Evolutionary conservation across 768 basidiomycete species (phyloP).

Genomic region (Roridomyces roridus): DNA sequence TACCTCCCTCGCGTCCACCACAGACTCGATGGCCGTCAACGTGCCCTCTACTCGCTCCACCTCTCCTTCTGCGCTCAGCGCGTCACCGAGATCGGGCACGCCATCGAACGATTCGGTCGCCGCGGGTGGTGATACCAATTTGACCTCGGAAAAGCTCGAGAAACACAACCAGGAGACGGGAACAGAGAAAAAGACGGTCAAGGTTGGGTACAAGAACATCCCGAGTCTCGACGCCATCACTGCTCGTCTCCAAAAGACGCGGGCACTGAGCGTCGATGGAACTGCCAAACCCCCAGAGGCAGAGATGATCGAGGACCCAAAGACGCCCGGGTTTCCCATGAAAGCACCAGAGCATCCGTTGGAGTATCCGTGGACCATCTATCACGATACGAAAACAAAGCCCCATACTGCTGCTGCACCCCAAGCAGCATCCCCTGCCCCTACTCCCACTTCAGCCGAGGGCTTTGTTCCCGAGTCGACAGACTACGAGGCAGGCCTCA

Average conservation of each 20-base stretch:
- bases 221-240: conserved; percentile 88
- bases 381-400: conserved; percentile 86
- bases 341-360: conserved; percentile 85
- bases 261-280: conserved; percentile 68
- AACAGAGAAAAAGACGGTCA: conserved; percentile 38
- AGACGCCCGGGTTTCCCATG: conserved; percentile 75
- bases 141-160: conserved; percentile 72
- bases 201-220: conserved; percentile 87
- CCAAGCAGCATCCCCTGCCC: conserved; percentile 26
- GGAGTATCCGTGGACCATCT: conserved; percentile 88
- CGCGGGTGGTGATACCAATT: conserved; percentile 51
- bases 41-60: conserved; percentile 68
- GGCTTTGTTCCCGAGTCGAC: conserved; percentile 58
- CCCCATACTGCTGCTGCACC: conserved; percentile 28
- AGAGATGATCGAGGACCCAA: conserved; percentile 82
- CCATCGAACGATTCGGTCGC: conserved; percentile 32
- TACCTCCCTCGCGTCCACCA: conserved; percentile 57
- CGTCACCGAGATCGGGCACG: conserved; percentile 53
- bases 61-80: conserved; percentile 63
- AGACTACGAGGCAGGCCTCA: conserved; percentile 86
- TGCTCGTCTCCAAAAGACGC: conserved; percentile 73
- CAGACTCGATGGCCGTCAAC: conserved; percentile 74
- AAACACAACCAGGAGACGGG: conserved; percentile 64
- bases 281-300: conserved; percentile 76
- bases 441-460: conserved; percentile 31